These are phyloP conservation scores for Quercus rubra DNA, from an alignment of 306 rosid genomes.

Conservation along the genomic window DNA sequence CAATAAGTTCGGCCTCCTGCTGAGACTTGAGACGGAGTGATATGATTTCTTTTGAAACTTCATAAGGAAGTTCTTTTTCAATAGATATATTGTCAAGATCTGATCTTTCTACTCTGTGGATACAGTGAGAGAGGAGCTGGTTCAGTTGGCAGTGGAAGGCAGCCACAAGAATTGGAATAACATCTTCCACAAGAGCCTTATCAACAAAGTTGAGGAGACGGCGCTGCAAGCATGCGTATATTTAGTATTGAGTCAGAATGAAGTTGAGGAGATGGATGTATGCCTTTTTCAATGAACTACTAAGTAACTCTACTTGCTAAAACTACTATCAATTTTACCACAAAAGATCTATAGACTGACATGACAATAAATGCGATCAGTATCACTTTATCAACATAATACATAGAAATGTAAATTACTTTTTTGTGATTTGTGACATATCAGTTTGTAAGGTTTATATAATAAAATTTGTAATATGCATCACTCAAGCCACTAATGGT, in stretches of 20 bases:
- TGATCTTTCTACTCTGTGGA: slow-evolving; percentile 61
- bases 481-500: not conserved
- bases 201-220: slow-evolving; percentile 75
- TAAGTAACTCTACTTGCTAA: too few relatives aligned
- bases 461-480: too few relatives aligned
- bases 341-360: too few relatives aligned
- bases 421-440: too few relatives aligned
- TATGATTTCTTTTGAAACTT: slow-evolving; percentile 46
- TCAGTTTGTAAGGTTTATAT: too few relatives aligned
- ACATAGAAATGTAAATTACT: too few relatives aligned
- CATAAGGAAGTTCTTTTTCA: slow-evolving; percentile 70
- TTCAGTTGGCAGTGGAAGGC: slow-evolving; percentile 60
- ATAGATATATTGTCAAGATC: slow-evolving; percentile 54
- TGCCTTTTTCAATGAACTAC: too few relatives aligned
- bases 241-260: slow-evolving; percentile 14
- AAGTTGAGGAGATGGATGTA: not conserved
- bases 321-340: too few relatives aligned
- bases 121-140: slow-evolving; percentile 59
- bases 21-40: slow-evolving; percentile 31
- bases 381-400: too few relatives aligned
- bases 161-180: slow-evolving; percentile 65
- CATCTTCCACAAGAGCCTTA: slow-evolving; percentile 83
- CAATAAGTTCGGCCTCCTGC: slow-evolving; percentile 27
- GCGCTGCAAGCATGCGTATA: slow-evolving; percentile 48
- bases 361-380: too few relatives aligned